Percentiles rank a stretch among this genome's conserved stretches.
Evolutionary conservation across 805 yeast genomes (phyloP).

Genomic region (Candida alai): DNA sequence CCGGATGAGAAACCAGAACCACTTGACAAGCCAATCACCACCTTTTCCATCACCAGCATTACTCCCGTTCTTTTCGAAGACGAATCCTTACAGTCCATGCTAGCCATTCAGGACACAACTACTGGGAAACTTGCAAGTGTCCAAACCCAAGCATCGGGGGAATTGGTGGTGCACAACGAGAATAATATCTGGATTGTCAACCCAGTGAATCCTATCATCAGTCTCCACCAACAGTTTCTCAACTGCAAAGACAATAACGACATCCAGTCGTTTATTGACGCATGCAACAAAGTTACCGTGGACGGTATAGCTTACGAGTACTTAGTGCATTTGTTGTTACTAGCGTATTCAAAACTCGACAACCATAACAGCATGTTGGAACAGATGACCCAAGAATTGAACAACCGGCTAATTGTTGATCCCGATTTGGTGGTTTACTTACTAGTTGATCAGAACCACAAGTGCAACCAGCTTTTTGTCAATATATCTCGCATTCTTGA

Average conservation of each 20-base stretch:
- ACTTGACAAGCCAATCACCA: no score
- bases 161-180: neutral
- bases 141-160: no score
- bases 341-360: slow-evolving; percentile 3
- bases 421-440: slow-evolving; percentile 1
- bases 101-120: no score
- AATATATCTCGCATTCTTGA: no score
- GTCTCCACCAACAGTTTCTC: slow-evolving; percentile 3
- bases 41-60: neutral
- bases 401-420: neutral
- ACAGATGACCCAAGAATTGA: neutral
- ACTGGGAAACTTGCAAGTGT: no score
- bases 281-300: neutral
- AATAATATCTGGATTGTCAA: slow-evolving; percentile 7
- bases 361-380: neutral
- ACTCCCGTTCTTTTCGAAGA: neutral
- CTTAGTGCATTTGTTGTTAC: slow-evolving; percentile 5
- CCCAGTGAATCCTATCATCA: slow-evolving; percentile 4
- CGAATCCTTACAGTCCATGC: neutral
- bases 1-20: no score
- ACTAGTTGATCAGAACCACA: no score
- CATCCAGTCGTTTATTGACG: neutral
- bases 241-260: slow-evolving; percentile 1
- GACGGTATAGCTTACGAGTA: slow-evolving; percentile 6
- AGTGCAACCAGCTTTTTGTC: no score